Conservation (phyloP, 768 basidiomycete genomes). For the Fomitopsis pulvina region DNA sequence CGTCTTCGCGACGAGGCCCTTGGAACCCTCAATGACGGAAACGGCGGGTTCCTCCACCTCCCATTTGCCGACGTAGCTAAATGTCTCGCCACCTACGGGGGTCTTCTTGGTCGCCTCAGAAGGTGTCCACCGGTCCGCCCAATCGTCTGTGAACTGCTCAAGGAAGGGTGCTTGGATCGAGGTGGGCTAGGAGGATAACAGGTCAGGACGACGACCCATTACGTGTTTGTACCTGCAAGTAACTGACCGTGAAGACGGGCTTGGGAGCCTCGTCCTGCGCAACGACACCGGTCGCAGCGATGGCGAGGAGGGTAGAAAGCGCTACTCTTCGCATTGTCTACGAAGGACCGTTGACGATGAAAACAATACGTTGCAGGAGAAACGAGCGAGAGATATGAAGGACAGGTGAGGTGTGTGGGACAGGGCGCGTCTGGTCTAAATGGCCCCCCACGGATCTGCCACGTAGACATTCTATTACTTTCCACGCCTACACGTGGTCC, state of each 20-base stretch:
- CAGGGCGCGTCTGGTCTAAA: constrained; percentile 21
- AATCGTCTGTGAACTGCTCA: constrained; percentile 94
- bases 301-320: constrained; percentile 64
- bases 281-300: constrained; percentile 57
- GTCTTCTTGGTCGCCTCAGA: constrained; percentile 99
- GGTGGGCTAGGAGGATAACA: constrained; percentile 50
- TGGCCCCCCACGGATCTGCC: constrained; percentile 31
- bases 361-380: constrained; percentile 26
- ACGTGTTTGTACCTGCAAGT: too few species aligned
- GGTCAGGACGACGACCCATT: constrained; percentile 2
- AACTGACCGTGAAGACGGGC: constrained; percentile 61
- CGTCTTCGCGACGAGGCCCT: constrained; percentile 90
- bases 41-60: constrained; percentile 82
- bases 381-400: constrained; percentile 26
- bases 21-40: constrained; percentile 77
- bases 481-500: constrained; percentile 25
- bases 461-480: constrained; percentile 36
- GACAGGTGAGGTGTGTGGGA: constrained; percentile 7
- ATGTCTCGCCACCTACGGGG: constrained; percentile 90
- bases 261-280: constrained; percentile 55
- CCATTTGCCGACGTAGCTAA: constrained; percentile 98
- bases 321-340: constrained; percentile 84
- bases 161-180: constrained; percentile 82
- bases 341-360: constrained; percentile 56
- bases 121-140: constrained; percentile 89